Conservation (phyloP, 129 eudicot genomes). For the Artemisia tridentata region DNA sequence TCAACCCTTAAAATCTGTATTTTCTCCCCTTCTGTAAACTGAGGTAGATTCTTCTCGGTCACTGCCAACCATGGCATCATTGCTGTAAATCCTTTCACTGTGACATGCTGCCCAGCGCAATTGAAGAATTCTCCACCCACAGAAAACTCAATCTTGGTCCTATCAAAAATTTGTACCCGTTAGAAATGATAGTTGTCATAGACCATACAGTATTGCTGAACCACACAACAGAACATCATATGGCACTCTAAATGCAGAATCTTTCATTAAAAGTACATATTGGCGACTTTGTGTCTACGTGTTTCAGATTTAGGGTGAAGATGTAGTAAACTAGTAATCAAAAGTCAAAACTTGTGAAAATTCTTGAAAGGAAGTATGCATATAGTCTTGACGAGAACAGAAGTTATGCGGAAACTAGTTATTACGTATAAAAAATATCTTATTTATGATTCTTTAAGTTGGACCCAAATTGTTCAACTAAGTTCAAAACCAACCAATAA, state of each 20-base stretch:
- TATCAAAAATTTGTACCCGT: slow-evolving; percentile 26
- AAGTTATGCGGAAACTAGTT: too few relatives aligned
- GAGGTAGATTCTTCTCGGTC: slow-evolving; percentile 73
- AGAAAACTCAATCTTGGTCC: slow-evolving; percentile 71
- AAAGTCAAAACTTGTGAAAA: too few relatives aligned
- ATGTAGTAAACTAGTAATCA: too few relatives aligned
- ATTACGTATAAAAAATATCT: too few relatives aligned
- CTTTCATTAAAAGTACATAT: background rate
- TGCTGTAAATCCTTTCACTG: slow-evolving; percentile 70
- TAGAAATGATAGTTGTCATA: background rate
- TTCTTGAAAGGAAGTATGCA: too few relatives aligned
- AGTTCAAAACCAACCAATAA: background rate
- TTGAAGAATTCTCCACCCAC: slow-evolving; percentile 66
- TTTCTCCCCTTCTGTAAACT: slow-evolving; percentile 62
- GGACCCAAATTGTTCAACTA: background rate
- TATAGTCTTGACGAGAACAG: too few relatives aligned
- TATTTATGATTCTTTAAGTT: too few relatives aligned
- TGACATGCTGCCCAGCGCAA: slow-evolving; percentile 70
- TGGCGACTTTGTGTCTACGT: too few relatives aligned
- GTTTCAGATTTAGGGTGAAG: too few relatives aligned
- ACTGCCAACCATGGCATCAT: slow-evolving; percentile 95
- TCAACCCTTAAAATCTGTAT: slow-evolving; percentile 61
- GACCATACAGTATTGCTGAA: background rate
- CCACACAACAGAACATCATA: background rate
- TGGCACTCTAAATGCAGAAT: background rate